Evolutionary conservation across 2,329 filamentous ascomycete species (phyloP), one percentile per base, ranked within the genome.

Genomic region (Sordariomycetes sp.): DNA sequence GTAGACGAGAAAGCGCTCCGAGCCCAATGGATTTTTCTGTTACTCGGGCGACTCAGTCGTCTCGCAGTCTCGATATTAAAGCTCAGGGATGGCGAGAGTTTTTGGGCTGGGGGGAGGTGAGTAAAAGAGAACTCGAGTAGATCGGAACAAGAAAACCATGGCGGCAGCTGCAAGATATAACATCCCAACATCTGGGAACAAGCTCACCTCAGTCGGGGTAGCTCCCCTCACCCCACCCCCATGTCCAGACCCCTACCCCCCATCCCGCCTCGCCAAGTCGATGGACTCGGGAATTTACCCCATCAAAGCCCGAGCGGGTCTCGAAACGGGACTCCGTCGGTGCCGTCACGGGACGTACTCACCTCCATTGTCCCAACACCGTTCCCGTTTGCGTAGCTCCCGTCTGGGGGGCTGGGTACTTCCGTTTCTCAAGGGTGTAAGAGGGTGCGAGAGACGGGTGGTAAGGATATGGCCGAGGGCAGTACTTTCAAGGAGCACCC

Each of bases 131-230:
- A 57, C 17, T 20, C 42, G 34, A 45, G 35, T 51, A 53, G 45
- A 55, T 22, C 13, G 53, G 22, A 25, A 34, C 22, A 34, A 32
- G 42, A 42, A 42, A n/a, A 20, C 52, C 32, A 55, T 34, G 50
- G 20, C 25, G 39, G 36, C 56, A 45, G 50, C 39, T 25, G 42
- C 51, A 52, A 48, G 28, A 50, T 52, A 45, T 56, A 56, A 52
- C 52, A 39, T 52, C 51, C 24, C 28, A 25, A n/a, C 39, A 45
- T 10, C 24, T n/a, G 45, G n/a, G 45, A 10, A n/a, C 54, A 42
- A 24, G 54, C 24, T 32, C 34, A 24, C 42, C 17, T 25, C 25
- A 51, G 32, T 50, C n/a, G 45, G 54, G 54, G 36, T 51, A 22
- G 54, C 45, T 45, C 17, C 39, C 39, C 28, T 32, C 28, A 32